These are phyloP conservation scores for Hyphopichia khmerensis DNA, from an alignment of 1,139 yeast species.

Conservation along the genomic window DNA sequence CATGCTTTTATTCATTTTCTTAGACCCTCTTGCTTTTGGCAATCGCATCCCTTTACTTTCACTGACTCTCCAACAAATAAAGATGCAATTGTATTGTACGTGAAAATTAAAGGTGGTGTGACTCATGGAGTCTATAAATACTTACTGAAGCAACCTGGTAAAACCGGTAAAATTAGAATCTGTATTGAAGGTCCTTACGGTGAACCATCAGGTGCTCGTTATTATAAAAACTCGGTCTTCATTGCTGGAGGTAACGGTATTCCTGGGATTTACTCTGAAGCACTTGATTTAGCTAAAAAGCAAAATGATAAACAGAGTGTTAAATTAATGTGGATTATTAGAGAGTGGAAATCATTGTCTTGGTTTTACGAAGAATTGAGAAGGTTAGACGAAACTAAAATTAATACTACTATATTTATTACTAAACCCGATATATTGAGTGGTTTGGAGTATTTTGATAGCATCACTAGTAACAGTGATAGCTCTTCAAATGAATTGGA, in stretches of 20 bases:
- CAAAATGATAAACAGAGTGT: slow-evolving; percentile 8
- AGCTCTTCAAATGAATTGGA: slow-evolving; percentile 1
- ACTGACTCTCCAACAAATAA: slow-evolving; percentile 20
- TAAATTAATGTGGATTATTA: slow-evolving; percentile 43
- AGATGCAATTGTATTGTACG: slow-evolving; percentile 24
- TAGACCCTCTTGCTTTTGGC: slow-evolving; percentile 44
- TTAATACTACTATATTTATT: slow-evolving; percentile 22
- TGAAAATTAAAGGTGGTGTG: slow-evolving; percentile 33
- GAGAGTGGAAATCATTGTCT: slow-evolving; percentile 36
- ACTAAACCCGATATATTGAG: slow-evolving; percentile 14
- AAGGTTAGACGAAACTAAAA: slow-evolving; percentile 21
- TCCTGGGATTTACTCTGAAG: slow-evolving; percentile 40
- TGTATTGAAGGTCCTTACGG: slow-evolving; percentile 41
- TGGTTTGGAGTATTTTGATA: slow-evolving; percentile 2
- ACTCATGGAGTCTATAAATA: slow-evolving; percentile 28
- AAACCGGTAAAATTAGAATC: slow-evolving; percentile 24
- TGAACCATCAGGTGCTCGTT: slow-evolving; percentile 25
- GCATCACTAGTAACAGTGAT: not conserved
- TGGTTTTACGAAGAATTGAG: slow-evolving; percentile 50
- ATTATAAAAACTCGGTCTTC: slow-evolving; percentile 29
- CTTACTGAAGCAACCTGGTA: slow-evolving; percentile 24
- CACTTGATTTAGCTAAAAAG: slow-evolving; percentile 15
- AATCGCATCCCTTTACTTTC: slow-evolving; percentile 37
- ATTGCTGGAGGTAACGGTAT: slow-evolving; percentile 43
- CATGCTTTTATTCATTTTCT: slow-evolving; percentile 48